Evolutionary conservation across 1,139 yeast genomes (phyloP), one percentile per base, ranked within the genome.

Genomic region (Protomyces inouyei): DNA sequence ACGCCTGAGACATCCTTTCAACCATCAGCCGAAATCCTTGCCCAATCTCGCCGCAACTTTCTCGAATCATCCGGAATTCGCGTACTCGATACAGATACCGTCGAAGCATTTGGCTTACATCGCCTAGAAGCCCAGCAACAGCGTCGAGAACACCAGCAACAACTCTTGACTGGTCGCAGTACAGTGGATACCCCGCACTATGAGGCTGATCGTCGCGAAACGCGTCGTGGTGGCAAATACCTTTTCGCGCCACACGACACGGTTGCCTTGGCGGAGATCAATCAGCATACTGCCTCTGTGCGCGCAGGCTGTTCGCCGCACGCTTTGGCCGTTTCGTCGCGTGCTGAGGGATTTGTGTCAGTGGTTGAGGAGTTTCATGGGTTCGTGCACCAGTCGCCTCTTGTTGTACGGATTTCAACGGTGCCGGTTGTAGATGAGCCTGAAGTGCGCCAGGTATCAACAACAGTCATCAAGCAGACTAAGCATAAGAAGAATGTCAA

Each of bases 351-450:
- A 5, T 43, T 43, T 10, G 35, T 28, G 9, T 21, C 55, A 6
- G 35, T 18, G 12, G 53, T 59, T 10, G 40, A 48, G 8, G 63
- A 59, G n/a, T 59, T 46, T 32, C 63, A 59, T 40, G 63, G 63
- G 14, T 59, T 59, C 46, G 53, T 55, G 35, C 45, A 59, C 46
- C 43, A 51, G 35, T 38, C 57, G 6, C 63, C 63, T 10, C 52
- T 59, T 51, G 46, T 52, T 16, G 57, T 59, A 14, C 63, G 63
- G n/a, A 59, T 59, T 32, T 18, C 45, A 18, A 53, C 53, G 2
- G 28, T 21, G 43, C 63, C 63, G 3, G 57, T 59, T n/a, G 18
- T 18, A 3, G 63, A 59, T 8, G 57, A n/a, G 16, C 25, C 25
- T 40, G 32, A 25, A 14, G 16, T 23, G 38, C 0, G 18, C 9